Evolutionary conservation across 305 asterid species (phyloP), one percentile per base, ranked within the genome.

Genomic region (Salvia sclarea): DNA sequence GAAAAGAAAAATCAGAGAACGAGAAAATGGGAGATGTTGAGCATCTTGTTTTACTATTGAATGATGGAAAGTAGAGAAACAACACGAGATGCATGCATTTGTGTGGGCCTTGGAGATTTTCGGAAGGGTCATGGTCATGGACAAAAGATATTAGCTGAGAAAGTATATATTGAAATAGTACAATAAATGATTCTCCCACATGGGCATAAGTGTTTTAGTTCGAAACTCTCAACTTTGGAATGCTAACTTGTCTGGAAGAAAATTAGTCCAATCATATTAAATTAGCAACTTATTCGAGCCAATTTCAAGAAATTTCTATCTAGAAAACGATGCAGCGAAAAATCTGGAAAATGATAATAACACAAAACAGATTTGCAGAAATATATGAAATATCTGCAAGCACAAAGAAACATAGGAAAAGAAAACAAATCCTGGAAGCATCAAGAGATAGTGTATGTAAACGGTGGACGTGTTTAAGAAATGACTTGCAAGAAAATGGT

Each of bases 101-200:
- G 31, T 56, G 78, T 73, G 75, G 79, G 35, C 69, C 21, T 5
- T 3, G 31, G 31, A 67, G 65, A 61, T 64, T 13, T 61, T 60
- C 40, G 3, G 13, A 13, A 63, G 54, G 3, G 43, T 37, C 43
- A 49, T 9, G 22, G 37, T 71, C 43, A 18, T 16, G 56, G 56
- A 9, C 43, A 6, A 52, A 50, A 60, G 69, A 61, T 57, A 33
- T 53, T 45, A 9, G 5, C 28, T 20, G 6, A 31, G 37, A 28
- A 56, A 3, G 56, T 40, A 56, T 38, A 21, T 40, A 25, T 16
- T 37, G 75, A 6, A 61, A 52, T 37, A 62, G 31, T 50, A 50
- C 69, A 24, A 9, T 18, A 24, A 41, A 40, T 53, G 54, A 52
- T 61, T 54, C 37, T 37, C 43, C 3, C 72, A 66, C 68, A 73